Percentiles rank a stretch among this genome's conserved stretches.
These are phyloP conservation scores for Komagataella populi DNA, from an alignment of 805 yeast species.

Conservation along the genomic window DNA sequence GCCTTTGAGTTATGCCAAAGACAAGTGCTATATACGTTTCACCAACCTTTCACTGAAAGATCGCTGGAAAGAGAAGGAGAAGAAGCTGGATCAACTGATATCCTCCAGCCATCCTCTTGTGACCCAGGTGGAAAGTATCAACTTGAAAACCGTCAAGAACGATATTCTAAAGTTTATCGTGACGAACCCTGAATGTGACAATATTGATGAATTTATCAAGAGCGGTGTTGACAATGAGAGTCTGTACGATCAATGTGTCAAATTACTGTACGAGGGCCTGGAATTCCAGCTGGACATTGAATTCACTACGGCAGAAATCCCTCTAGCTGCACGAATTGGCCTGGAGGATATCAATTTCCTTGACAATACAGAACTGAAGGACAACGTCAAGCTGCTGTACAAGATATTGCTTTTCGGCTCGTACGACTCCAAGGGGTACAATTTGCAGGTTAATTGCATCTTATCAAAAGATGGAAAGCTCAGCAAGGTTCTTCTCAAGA, in stretches of 20 bases:
- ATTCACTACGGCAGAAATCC: not conserved
- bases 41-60: not conserved
- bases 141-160: not conserved
- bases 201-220: not conserved
- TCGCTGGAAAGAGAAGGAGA: not conserved
- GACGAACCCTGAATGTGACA: not conserved
- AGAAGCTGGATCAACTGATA: not conserved
- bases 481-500: not conserved
- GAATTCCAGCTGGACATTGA: not conserved
- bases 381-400: not conserved
- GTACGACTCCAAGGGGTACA: not conserved
- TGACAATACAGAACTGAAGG: not conserved
- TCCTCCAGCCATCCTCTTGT: not conserved
- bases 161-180: not conserved
- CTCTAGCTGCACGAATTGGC: not conserved
- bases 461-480: not conserved
- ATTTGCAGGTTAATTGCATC: not conserved
- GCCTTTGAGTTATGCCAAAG: not conserved
- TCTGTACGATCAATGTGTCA: not conserved
- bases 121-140: not conserved
- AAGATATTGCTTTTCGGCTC: not conserved
- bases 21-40: not conserved
- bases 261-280: not conserved
- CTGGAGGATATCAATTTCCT: not conserved
- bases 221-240: not conserved